These are phyloP conservation scores for Apophysomyces trapeziformis DNA, from an alignment of 371 early-diverging fungal genomes.

Conservation along the genomic window DNA sequence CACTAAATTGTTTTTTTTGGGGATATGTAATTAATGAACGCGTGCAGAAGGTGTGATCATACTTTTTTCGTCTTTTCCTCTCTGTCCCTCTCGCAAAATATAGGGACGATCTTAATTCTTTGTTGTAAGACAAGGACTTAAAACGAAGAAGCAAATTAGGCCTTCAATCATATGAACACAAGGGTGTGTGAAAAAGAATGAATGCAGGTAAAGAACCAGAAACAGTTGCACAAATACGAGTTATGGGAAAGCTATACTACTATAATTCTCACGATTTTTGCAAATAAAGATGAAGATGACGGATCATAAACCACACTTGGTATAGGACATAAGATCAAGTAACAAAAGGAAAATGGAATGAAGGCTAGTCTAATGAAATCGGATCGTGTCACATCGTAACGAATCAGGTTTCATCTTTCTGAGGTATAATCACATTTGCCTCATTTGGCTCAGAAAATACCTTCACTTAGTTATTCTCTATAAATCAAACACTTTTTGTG, in stretches of 20 bases:
- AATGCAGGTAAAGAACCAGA: background rate
- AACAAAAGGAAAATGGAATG: background rate
- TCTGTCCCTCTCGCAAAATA: too few relatives aligned
- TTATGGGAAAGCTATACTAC: constrained; percentile 1
- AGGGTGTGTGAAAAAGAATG: constrained; percentile 3
- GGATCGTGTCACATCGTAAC: background rate
- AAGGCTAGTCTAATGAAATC: background rate
- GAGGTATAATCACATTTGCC: background rate
- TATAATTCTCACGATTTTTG: constrained; percentile 2
- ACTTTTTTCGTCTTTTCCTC: too few relatives aligned
- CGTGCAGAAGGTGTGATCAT: too few relatives aligned
- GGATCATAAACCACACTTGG: background rate
- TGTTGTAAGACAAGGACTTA: background rate
- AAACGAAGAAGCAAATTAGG: background rate
- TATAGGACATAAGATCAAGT: background rate
- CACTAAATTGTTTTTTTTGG: too few relatives aligned
- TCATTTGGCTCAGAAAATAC: background rate
- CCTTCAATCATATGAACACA: background rate
- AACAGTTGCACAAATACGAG: background rate
- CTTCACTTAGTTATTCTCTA: background rate
- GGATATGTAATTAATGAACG: too few relatives aligned
- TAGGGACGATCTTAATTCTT: background rate
- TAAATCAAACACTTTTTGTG: background rate
- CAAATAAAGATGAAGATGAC: background rate
- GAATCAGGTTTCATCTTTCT: constrained; percentile 5